phyloP scores from a whole-genome alignment of 78 protist genomes.

The Dictyostelium capitatum region DNA sequence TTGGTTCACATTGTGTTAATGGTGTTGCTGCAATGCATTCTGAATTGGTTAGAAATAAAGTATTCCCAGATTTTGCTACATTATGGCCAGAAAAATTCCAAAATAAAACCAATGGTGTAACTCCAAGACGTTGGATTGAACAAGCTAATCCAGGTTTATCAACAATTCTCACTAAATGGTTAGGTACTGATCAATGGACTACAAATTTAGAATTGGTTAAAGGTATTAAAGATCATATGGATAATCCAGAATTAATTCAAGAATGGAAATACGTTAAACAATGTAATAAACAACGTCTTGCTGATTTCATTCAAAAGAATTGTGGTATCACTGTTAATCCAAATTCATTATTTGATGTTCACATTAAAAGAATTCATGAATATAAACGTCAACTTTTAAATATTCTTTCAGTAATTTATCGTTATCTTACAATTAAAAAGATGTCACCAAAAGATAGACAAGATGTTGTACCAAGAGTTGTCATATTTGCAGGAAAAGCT shows the following conservation, averaged over 20 bases:
- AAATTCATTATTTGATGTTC: constrained; percentile 95
- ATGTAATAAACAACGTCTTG: constrained; percentile 90
- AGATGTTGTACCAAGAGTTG: constrained; percentile 86
- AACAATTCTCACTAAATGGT: constrained; percentile 82
- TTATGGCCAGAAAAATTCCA: constrained; percentile 93
- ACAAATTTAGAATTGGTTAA: constrained; percentile 85
- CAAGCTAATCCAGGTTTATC: constrained; percentile 92
- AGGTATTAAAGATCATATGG: constrained; percentile 81
- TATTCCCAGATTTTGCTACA: constrained; percentile 91
- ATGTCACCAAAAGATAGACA: constrained; percentile 73
- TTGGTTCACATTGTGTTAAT: constrained; percentile 94
- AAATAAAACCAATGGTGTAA: constrained; percentile 98
- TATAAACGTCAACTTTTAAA: constrained; percentile 98
- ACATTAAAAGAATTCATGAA: constrained; percentile 98
- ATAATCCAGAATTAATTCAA: constrained; percentile 83
- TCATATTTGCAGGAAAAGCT: constrained; percentile 97
- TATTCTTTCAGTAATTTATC: constrained; percentile 85
- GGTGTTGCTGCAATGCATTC: constrained; percentile 98
- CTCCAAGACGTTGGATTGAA: constrained; percentile 97
- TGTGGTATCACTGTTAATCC: constrained; percentile 87
- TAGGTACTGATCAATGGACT: constrained; percentile 90
- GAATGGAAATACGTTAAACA: constrained; percentile 76
- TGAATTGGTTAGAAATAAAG: constrained; percentile 88
- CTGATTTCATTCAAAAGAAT: constrained; percentile 83
- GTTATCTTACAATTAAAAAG: constrained; percentile 71